These are phyloP conservation scores for Rhodocollybia butyracea DNA, from an alignment of 768 basidiomycete genomes.

Conservation along the genomic window DNA sequence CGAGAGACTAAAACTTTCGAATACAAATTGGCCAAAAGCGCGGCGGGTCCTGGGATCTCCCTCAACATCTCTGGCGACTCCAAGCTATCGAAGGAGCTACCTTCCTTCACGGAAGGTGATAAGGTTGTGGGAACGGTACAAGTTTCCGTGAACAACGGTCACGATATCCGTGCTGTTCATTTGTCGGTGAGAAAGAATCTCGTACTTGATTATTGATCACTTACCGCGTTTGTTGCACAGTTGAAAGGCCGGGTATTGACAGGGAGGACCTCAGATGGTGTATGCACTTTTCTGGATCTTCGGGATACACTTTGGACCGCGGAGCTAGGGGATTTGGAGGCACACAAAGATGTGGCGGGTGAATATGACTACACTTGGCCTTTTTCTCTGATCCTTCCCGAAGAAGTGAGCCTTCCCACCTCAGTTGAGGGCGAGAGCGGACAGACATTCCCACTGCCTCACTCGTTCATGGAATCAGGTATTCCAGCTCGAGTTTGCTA, in stretches of 20 bases:
- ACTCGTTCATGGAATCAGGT: constrained; percentile 3
- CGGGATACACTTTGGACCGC: constrained; percentile 1
- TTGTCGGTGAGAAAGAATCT: neutral
- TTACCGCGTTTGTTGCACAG: neutral
- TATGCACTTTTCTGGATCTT: constrained; percentile 5
- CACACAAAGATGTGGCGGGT: neutral
- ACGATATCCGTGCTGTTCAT: constrained; percentile 2
- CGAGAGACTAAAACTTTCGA: neutral
- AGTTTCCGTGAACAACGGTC: constrained; percentile 4
- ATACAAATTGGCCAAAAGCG: neutral
- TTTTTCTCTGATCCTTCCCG: neutral
- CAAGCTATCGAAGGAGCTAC: constrained; percentile 1
- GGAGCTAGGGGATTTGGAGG: neutral
- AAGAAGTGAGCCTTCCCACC: neutral
- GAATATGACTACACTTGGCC: constrained; percentile 4
- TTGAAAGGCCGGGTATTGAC: constrained; percentile 1
- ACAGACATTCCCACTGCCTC: neutral
- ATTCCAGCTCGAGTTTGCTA: constrained; percentile 3
- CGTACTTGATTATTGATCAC: neutral
- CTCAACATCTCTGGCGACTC: constrained; percentile 3
- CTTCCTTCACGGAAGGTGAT: constrained; percentile 6
- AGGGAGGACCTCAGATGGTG: constrained; percentile 2
- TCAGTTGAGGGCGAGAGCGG: neutral
- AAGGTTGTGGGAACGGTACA: neutral
- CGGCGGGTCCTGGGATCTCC: neutral